Conservation (phyloP, 140 eudicot genomes). For the Erigeron philadelphicus region DNA sequence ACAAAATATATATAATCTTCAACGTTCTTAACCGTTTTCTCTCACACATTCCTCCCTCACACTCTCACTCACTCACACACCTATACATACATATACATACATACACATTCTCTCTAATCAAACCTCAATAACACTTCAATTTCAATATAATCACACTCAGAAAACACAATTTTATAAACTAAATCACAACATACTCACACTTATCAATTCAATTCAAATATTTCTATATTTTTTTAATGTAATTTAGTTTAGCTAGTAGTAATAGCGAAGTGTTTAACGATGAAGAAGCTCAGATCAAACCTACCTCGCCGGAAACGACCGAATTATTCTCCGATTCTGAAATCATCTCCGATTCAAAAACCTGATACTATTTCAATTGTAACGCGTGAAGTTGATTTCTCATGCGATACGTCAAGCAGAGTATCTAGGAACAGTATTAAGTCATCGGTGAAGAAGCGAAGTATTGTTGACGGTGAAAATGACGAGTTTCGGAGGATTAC, state of each 20-base stretch:
- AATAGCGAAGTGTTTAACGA: neutral
- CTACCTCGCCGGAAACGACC: conserved; percentile 66
- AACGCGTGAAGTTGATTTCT: conserved; percentile 33
- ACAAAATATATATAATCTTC: conserved; percentile 22
- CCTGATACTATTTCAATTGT: conserved; percentile 10
- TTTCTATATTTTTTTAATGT: neutral
- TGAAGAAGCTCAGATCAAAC: conserved; percentile 69
- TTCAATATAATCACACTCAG: neutral
- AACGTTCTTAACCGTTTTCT: conserved; percentile 41
- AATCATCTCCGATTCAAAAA: conserved; percentile 6
- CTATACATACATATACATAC: neutral
- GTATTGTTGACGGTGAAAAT: conserved; percentile 24
- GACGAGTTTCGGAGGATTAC: conserved; percentile 51
- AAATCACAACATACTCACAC: conserved; percentile 11
- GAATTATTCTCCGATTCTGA: conserved; percentile 49
- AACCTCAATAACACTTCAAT: conserved; percentile 23
- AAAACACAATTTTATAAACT: conserved; percentile 29
- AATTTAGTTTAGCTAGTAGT: neutral
- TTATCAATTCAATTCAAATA: conserved; percentile 8
- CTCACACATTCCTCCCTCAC: neutral
- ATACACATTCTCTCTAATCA: neutral
- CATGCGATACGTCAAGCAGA: conserved; percentile 52
- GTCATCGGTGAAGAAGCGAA: conserved; percentile 33
- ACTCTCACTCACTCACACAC: neutral
- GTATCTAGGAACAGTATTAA: conserved; percentile 35